Evolutionary conservation across 768 basidiomycete species (phyloP), one percentile per base, ranked within the genome.

Genomic region (Saitozyma sp.): DNA sequence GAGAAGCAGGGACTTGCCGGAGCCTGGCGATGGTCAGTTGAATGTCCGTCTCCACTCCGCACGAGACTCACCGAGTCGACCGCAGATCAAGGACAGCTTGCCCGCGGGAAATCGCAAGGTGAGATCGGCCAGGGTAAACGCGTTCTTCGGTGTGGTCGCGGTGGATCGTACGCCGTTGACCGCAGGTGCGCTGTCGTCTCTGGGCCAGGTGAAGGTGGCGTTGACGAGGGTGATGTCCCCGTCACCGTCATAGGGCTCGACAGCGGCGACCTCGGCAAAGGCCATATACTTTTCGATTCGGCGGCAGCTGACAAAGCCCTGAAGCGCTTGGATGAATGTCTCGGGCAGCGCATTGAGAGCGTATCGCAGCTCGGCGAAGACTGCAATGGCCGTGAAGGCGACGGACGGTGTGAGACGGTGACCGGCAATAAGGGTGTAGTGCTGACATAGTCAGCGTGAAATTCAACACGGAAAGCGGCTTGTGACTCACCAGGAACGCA

Each of bases 281-380:
- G 85, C 81, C 29, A 96, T 84, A 78, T 94, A 96, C 70, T 90
- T 92, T 75, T 94, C 92, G 63, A 96, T 93, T 55, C 93, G 90
- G 16, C 89, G 87, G 54, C 93, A 82, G 10, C 91, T 93, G 14
- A 96, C 90, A 51, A 90, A 83, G 58, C 87, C 85, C 81, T 96
- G 92, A 8, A 95, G 83, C 81, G 91, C 84, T 71, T 91, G 90
- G 78, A 96, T 91, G 73, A 94, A 87, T 0, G 91, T 92, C 77
- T 94, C 92, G 0, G 93, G 93, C 6, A 96, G 84, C 0, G 89
- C 89, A 69, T 88, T 92, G 58, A 95, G 83, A 16, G 69, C 90
- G 68, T 88, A 94, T 73, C 89, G 89, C 84, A 95, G 86, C 79
- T 93, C 90, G 56, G 84, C 84, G 80, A 95, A 94, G 17, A 95